Conservation (phyloP, 257 asterid species). For the Mentha longifolia region DNA sequence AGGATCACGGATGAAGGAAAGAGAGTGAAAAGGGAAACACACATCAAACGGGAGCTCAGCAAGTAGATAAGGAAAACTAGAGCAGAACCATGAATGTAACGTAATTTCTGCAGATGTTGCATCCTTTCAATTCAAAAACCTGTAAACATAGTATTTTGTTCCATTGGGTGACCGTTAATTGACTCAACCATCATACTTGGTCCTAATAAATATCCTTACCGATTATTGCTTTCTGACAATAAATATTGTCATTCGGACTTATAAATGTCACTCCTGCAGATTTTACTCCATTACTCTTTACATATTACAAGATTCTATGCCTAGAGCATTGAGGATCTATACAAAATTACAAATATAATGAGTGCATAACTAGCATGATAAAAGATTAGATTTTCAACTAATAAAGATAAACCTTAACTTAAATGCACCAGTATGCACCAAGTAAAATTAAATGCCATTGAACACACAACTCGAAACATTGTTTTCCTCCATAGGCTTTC, state of each 20-base stretch:
- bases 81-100: no score
- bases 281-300: conserved; percentile 2
- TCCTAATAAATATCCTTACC: not conserved
- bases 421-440: conserved; percentile 14
- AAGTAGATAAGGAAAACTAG: no score
- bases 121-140: no score
- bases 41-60: no score
- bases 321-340: conserved; percentile 9
- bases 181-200: conserved; percentile 3
- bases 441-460: not conserved
- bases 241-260: not conserved
- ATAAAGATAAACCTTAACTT: conserved; percentile 9
- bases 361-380: not conserved
- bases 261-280: not conserved
- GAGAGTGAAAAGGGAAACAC: no score
- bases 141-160: conserved; percentile 3
- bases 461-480: conserved; percentile 2
- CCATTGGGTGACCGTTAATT: not conserved
- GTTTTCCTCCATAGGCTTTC: not conserved
- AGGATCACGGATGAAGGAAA: no score
- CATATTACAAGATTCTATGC: not conserved
- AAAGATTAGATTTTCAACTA: not conserved
- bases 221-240: not conserved
- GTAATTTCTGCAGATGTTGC: no score
- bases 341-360: not conserved